Conservation (phyloP, 2,329 filamentous ascomycete species). For the Neofusicoccum cordaticola region DNA sequence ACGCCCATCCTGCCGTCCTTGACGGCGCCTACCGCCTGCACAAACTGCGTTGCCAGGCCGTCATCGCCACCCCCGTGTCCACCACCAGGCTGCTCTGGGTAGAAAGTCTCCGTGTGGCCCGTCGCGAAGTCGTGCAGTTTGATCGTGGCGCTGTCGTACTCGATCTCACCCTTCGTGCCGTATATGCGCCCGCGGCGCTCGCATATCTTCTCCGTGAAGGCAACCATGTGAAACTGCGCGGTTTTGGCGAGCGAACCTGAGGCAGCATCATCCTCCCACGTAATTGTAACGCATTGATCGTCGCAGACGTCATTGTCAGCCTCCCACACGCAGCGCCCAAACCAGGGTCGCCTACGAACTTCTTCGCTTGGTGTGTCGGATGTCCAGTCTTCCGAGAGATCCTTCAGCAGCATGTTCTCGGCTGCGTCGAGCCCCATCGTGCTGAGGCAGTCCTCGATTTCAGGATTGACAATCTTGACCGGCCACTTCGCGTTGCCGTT, state of each 20-base stretch:
- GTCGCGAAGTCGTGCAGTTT: conserved; percentile 69
- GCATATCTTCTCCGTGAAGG: conserved; percentile 83
- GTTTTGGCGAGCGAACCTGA: conserved; percentile 67
- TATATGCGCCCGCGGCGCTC: conserved; percentile 82
- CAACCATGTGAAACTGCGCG: conserved; percentile 90
- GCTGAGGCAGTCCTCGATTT: conserved; percentile 74
- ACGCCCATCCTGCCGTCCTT: conserved; percentile 67
- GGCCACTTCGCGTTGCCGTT: conserved; percentile 75
- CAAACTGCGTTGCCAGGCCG: conserved; percentile 77
- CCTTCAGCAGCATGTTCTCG: conserved; percentile 47
- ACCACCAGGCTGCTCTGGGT: conserved; percentile 59
- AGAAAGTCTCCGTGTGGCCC: conserved; percentile 53
- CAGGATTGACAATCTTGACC: conserved; percentile 81
- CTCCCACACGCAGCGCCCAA: conserved; percentile 93
- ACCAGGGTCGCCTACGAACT: conserved; percentile 63
- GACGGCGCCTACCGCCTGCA: conserved; percentile 76
- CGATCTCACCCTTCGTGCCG: conserved; percentile 80
- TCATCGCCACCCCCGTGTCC: conserved; percentile 77
- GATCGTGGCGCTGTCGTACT: conserved; percentile 78
- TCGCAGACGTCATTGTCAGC: conserved; percentile 91
- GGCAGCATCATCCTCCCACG: conserved; percentile 70
- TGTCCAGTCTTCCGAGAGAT: conserved; percentile 55
- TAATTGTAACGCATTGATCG: conserved; percentile 84
- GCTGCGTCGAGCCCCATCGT: conserved; percentile 49
- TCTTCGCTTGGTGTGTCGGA: conserved; percentile 51